Conservation (phyloP, 2,329 filamentous ascomycete species). For the Neocucurbitaria cava region DNA sequence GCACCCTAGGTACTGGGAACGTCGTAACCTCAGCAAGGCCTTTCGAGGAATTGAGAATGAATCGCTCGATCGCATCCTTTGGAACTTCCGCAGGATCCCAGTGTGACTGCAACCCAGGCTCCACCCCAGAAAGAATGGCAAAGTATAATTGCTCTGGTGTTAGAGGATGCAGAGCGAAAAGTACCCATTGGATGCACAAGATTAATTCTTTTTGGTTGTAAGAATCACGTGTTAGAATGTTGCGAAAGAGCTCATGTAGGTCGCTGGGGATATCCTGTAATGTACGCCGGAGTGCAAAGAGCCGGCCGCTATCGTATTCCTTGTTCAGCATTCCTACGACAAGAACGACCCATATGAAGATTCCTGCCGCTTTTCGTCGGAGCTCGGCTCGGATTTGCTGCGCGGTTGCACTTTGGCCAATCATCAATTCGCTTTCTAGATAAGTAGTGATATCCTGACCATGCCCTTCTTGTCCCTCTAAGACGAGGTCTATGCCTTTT, state of each 20-base stretch:
- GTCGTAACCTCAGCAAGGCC: conserved; percentile 22
- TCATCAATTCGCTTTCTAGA: background rate
- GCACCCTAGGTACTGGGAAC: conserved; percentile 17
- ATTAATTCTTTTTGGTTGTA: background rate
- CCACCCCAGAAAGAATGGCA: conserved; percentile 11
- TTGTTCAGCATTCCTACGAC: background rate
- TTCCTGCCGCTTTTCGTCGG: background rate
- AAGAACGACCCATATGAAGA: background rate
- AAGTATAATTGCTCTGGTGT: conserved; percentile 15
- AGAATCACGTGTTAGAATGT: conserved; percentile 10
- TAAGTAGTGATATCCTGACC: background rate
- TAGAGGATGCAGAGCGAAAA: conserved; percentile 5
- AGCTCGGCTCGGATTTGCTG: background rate
- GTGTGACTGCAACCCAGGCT: background rate
- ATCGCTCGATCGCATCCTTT: conserved; percentile 11
- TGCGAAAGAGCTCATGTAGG: conserved; percentile 4
- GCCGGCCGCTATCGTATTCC: conserved; percentile 22
- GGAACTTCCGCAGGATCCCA: conserved; percentile 15
- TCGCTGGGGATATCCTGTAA: conserved; percentile 27
- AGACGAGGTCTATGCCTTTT: conserved; percentile 32
- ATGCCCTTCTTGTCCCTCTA: conserved; percentile 46
- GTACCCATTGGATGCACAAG: conserved; percentile 9
- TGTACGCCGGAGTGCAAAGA: conserved; percentile 35
- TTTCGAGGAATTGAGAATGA: conserved; percentile 22
- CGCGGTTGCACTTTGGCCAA: background rate